Evolutionary conservation across 2,329 filamentous ascomycete species (phyloP).

Genomic region (Thielaviopsis populi): DNA sequence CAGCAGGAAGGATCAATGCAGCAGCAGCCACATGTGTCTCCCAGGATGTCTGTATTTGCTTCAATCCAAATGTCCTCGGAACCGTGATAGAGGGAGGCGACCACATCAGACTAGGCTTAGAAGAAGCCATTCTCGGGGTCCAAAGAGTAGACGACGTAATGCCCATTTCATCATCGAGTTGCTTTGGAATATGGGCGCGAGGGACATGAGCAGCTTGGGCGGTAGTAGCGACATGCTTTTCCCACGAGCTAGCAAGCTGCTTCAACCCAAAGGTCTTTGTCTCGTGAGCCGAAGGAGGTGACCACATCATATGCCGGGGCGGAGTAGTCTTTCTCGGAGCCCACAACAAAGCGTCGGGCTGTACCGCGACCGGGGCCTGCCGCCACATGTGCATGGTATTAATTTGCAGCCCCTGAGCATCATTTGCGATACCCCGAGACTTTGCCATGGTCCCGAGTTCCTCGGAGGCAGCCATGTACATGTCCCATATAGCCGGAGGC

Average conservation of each 20-base stretch:
- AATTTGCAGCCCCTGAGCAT: slow-evolving; percentile 8
- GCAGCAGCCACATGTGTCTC: background rate
- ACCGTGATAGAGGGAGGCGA: background rate
- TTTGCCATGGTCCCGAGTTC: background rate
- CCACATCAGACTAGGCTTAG: background rate
- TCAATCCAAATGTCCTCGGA: background rate
- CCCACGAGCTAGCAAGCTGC: slow-evolving; percentile 8
- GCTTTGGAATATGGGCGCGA: background rate
- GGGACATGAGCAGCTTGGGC: background rate
- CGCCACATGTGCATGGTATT: slow-evolving; percentile 1
- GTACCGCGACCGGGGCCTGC: background rate
- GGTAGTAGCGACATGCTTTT: slow-evolving; percentile 5
- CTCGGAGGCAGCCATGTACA: slow-evolving; percentile 10
- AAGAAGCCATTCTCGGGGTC: background rate
- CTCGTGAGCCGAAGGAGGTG: background rate
- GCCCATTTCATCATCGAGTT: background rate
- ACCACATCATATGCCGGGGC: slow-evolving; percentile 8
- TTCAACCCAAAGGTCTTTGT: slow-evolving; percentile 6
- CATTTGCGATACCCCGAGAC: background rate
- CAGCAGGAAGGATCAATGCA: background rate
- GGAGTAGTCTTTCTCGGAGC: background rate
- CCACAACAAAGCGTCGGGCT: slow-evolving; percentile 4
- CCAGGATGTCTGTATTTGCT: background rate
- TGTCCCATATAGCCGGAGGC: slow-evolving; percentile 9
- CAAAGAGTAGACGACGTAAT: slow-evolving; percentile 5